Evolutionary conservation across 2,329 filamentous ascomycete species (phyloP), one percentile per base, ranked within the genome.

Genomic region (Akanthomyces lecanii): DNA sequence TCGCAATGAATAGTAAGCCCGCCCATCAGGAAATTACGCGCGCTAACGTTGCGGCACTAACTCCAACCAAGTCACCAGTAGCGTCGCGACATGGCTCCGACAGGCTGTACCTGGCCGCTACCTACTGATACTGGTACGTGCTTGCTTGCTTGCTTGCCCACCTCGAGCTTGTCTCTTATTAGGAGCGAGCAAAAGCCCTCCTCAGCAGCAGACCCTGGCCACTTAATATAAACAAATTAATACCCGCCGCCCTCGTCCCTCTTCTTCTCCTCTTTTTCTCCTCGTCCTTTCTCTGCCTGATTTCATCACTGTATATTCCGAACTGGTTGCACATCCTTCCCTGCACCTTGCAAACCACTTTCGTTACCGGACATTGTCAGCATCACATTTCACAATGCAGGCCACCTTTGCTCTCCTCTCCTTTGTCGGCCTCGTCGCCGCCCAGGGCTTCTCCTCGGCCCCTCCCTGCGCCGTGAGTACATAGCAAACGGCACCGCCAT

Each of bases 381-480:
- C 42, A 47, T 28, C 56, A 42, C 48, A 40, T 21, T 30, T 30
- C 33, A 53, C n/a, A 11, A 61, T 61, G 58, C 53, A 61, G 48
- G 28, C 40, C 16, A 30, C 48, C 7, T 8, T 61, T 25, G n/a
- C 28, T 28, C 36, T 48, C n/a, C 36, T 53, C 48, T 40, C n/a
- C 7, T 12, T 47, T 18, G 7, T 45, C 58, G 38, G 48, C 48
- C 28, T 53, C 25, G 28, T 23, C 40, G 38, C 38, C 50, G 58
- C 48, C n/a, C 23, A 33, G 18, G 38, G 12, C n/a, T 8, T 38
- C 38, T 21, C 21, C 36, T 23, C 16, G 5, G 23, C 18, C 4
- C 58, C 58, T 36, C 25, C 44, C 14, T 61, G 58, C 25, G 48
- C 38, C 7, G 58, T 61, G 36, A 18, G 48, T 36, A 36, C 33